Conservation (phyloP, 352 stramenopile species). For the Globisporangium yorkense region DNA sequence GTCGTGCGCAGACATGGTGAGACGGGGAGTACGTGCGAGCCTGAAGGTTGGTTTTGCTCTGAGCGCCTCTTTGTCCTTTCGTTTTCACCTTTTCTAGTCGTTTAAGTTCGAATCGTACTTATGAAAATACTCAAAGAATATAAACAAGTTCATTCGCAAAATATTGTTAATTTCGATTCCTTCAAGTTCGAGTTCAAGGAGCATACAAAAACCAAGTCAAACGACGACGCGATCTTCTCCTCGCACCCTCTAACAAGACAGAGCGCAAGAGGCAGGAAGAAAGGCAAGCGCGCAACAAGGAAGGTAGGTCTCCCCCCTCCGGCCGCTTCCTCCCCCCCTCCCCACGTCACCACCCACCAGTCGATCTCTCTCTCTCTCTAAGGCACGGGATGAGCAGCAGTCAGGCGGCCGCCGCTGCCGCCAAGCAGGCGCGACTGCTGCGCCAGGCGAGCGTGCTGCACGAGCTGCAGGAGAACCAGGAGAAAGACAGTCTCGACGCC, state of each 20-base stretch:
- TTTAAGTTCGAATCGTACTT: background rate
- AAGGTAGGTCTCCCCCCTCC: too few relatives aligned
- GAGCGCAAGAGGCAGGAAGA: background rate
- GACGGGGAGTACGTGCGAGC: background rate
- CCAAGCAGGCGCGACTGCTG: constrained; percentile 24
- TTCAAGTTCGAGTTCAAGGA: background rate
- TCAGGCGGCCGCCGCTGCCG: constrained; percentile 6
- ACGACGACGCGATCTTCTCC: background rate
- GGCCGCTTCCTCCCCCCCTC: background rate
- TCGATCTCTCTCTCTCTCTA: background rate
- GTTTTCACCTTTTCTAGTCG: background rate
- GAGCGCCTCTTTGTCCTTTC: background rate
- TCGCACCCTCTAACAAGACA: background rate
- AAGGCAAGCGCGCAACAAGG: too few relatives aligned
- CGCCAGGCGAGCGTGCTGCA: constrained; percentile 75
- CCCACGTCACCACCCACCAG: background rate
- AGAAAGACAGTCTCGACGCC: constrained; percentile 62
- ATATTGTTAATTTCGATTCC: too few relatives aligned
- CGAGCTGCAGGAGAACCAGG: constrained; percentile 71
- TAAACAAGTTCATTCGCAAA: too few relatives aligned
- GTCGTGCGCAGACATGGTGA: constrained; percentile 1
- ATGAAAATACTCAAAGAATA: background rate
- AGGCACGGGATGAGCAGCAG: constrained; percentile 13
- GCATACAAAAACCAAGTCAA: background rate
- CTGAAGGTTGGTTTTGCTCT: background rate